phyloP scores from a whole-genome alignment of 352 stramenopile genomes.

The Poterioochromonas sp. region DNA sequence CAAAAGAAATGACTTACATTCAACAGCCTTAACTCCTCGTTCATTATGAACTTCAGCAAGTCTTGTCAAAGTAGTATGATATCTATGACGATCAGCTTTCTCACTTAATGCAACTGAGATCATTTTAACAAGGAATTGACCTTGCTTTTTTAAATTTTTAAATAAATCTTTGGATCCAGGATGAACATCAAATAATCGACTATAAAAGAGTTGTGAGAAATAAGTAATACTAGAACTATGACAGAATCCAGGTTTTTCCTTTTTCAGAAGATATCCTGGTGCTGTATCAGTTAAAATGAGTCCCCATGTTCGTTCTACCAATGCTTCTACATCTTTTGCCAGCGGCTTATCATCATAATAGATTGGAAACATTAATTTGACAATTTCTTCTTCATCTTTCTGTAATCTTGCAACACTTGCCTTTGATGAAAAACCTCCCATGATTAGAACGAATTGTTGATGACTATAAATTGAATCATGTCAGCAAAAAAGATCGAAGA shows the following conservation, averaged over 20 bases:
- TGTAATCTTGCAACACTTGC: too few species aligned
- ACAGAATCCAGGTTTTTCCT: neutral
- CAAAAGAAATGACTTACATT: neutral
- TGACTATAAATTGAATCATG: too few species aligned
- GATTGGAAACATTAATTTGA: too few species aligned
- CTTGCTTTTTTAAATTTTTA: neutral
- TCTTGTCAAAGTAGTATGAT: neutral
- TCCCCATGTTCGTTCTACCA: neutral
- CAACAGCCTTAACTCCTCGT: neutral
- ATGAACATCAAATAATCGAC: conserved; percentile 3
- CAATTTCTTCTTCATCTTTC: too few species aligned
- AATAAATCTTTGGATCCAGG: neutral
- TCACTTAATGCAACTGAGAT: neutral
- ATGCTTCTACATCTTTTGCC: neutral
- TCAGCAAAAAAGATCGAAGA: too few species aligned
- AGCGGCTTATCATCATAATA: too few species aligned
- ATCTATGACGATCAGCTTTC: neutral
- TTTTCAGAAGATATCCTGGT: neutral
- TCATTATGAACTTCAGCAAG: neutral
- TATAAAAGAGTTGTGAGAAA: neutral
- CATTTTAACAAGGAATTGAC: neutral
- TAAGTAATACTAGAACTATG: neutral
- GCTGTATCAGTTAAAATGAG: neutral
- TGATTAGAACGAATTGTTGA: too few species aligned
- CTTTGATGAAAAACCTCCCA: too few species aligned